Conservation (phyloP, 2,329 filamentous ascomycete species). For the Aspergillus ibericus region DNA sequence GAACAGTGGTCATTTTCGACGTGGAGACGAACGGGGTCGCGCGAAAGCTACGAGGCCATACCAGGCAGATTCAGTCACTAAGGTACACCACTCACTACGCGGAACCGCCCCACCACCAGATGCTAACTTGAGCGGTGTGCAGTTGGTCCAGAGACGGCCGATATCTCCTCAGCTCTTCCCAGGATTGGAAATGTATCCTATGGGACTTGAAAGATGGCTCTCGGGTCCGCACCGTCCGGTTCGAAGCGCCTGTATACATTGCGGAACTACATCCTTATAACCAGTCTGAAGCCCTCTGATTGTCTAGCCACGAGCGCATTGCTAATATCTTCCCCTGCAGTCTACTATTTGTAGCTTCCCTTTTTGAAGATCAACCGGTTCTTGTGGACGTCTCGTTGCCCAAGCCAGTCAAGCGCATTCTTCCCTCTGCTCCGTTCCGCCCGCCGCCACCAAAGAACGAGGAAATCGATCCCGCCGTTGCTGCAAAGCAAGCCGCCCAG, state of each 20-base stretch:
- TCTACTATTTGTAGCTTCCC: conserved; percentile 80
- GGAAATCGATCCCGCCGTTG: conserved; percentile 55
- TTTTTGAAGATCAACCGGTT: conserved; percentile 90
- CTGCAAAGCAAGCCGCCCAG: conserved; percentile 84
- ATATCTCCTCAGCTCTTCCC: conserved; percentile 87
- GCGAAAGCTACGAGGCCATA: conserved; percentile 89
- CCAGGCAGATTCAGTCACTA: conserved; percentile 86
- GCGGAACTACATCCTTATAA: conserved; percentile 92
- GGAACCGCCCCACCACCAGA: neutral
- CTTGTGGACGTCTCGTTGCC: conserved; percentile 76
- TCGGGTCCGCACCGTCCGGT: conserved; percentile 79
- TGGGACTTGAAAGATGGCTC: conserved; percentile 82
- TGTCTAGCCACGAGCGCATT: neutral
- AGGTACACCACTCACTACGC: conserved; percentile 45
- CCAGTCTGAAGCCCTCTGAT: conserved; percentile 59
- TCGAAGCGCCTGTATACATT: conserved; percentile 91
- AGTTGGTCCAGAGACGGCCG: conserved; percentile 90
- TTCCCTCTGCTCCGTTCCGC: conserved; percentile 81
- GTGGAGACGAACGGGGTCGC: conserved; percentile 96
- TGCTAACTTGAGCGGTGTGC: conserved; percentile 7
- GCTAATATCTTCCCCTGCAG: conserved; percentile 43
- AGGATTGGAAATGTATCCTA: conserved; percentile 94
- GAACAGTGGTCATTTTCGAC: conserved; percentile 93
- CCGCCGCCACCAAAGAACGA: conserved; percentile 66
- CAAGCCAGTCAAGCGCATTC: conserved; percentile 69